Percentiles rank a stretch among this genome's conserved stretches.
Conservation (phyloP, 495 filamentous ascomycete species). For the Collariella sp. region DNA sequence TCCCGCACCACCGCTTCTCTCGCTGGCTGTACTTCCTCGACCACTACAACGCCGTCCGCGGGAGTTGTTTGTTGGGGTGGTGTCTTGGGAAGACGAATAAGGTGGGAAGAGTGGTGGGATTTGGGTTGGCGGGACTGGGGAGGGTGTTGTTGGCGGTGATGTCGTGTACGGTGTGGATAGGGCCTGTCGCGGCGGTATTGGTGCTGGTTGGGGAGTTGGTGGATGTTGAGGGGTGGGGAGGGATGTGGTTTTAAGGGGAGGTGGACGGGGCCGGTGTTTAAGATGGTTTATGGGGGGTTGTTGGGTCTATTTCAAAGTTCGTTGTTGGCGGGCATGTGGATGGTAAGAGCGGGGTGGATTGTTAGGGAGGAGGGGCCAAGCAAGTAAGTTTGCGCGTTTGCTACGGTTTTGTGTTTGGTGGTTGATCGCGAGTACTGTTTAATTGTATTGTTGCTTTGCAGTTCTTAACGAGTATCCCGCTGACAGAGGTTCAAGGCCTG, state of each 20-base stretch:
- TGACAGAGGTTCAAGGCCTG: no score
- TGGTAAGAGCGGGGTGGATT: conserved; percentile 36
- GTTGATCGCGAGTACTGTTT: no score
- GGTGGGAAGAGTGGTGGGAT: conserved; percentile 10
- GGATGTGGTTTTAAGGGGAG: conserved; percentile 34
- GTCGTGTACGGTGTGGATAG: no score
- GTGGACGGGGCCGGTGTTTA: conserved; percentile 39
- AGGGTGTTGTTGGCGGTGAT: conserved; percentile 26
- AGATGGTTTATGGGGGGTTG: conserved; percentile 33
- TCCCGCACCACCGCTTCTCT: background rate
- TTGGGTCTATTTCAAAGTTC: conserved; percentile 33
- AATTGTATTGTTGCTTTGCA: no score
- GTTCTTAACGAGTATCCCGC: no score
- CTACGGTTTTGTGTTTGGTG: no score
- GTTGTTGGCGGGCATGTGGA: conserved; percentile 32
- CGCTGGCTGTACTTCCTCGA: conserved; percentile 38
- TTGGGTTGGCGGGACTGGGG: conserved; percentile 15
- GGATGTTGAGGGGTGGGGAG: conserved; percentile 13
- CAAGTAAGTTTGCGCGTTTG: background rate
- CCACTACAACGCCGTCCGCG: conserved; percentile 1
- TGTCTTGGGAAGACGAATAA: conserved; percentile 4
- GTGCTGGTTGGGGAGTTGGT: conserved; percentile 25
- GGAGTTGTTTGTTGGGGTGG: background rate
- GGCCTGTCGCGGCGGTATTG: conserved; percentile 23
- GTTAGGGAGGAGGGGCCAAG: background rate